Evolutionary conservation across 305 asterid genomes (phyloP).

Genomic region (Rubia peregrina): DNA sequence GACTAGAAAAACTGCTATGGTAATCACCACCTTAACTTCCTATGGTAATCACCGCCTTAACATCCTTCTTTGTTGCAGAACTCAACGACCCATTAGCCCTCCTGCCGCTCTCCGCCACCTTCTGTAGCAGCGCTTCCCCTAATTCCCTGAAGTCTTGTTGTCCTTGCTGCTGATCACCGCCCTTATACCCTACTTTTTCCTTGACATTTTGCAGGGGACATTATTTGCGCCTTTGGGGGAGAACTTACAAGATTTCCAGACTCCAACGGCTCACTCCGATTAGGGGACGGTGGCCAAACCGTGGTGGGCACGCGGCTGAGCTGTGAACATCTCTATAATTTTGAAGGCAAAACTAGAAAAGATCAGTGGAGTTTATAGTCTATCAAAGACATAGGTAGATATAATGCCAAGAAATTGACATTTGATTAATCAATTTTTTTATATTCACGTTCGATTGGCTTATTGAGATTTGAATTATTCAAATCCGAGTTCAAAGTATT

Average conservation of each 20-base stretch:
- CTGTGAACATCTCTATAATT: conserved; percentile 36
- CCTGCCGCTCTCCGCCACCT: conserved; percentile 21
- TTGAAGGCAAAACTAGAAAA: not conserved
- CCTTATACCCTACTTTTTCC: conserved; percentile 17
- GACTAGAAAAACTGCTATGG: too few species aligned
- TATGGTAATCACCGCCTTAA: conserved; percentile 66
- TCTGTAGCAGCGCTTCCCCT: conserved; percentile 2
- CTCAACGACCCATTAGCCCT: conserved; percentile 19
- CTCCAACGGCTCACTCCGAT: conserved; percentile 25
- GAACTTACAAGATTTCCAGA: conserved; percentile 17
- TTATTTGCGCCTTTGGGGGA: conserved; percentile 14
- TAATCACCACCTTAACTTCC: too few species aligned
- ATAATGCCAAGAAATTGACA: too few species aligned
- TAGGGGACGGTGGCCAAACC: conserved; percentile 25
- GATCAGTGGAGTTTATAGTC: not conserved
- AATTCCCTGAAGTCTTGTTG: conserved; percentile 40
- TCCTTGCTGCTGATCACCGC: too few species aligned
- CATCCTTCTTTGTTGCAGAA: conserved; percentile 34
- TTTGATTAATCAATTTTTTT: too few species aligned
- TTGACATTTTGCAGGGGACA: conserved; percentile 25
- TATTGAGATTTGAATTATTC: too few species aligned
- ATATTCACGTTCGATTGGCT: too few species aligned
- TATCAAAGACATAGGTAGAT: too few species aligned
- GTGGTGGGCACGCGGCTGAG: conserved; percentile 45
- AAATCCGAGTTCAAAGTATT: too few species aligned